A percentile compares a stretch with the other conserved stretches of the same genome.
These are phyloP conservation scores for Cytidiella melzeri DNA, from an alignment of 768 basidiomycete species.

Conservation along the genomic window DNA sequence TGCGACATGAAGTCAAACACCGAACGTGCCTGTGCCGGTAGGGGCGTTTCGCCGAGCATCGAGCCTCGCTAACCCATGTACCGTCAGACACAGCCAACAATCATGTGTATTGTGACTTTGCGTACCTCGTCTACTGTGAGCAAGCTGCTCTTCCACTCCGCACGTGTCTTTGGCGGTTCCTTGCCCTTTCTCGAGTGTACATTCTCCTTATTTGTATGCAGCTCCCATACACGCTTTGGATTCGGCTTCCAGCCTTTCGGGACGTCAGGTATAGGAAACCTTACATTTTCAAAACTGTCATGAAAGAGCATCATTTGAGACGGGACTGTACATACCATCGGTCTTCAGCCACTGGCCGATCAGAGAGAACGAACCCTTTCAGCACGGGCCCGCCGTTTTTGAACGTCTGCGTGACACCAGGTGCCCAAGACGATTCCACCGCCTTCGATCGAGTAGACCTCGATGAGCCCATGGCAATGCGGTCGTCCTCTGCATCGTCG, in stretches of 20 bases:
- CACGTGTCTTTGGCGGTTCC: conserved; percentile 36
- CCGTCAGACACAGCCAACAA: not conserved
- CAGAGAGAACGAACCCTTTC: conserved; percentile 68
- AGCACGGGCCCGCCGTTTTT: conserved; percentile 71
- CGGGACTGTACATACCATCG: conserved; percentile 44
- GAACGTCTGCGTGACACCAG: conserved; percentile 40
- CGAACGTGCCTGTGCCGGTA: conserved; percentile 66
- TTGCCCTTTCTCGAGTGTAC: conserved; percentile 27
- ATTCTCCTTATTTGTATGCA: conserved; percentile 32
- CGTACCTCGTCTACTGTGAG: conserved; percentile 67
- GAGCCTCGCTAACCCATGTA: conserved; percentile 62
- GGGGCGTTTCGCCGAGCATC: conserved; percentile 75
- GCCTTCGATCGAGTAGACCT: not conserved
- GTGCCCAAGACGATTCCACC: conserved; percentile 2
- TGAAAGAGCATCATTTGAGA: not conserved
- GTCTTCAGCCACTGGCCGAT: conserved; percentile 63
- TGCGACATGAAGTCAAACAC: conserved; percentile 93
- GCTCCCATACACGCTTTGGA: conserved; percentile 71
- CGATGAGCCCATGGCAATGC: conserved; percentile 34
- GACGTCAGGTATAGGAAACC: conserved; percentile 81
- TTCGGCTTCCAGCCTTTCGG: conserved; percentile 84
- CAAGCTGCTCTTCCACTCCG: conserved; percentile 52
- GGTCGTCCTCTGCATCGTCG: conserved; percentile 56
- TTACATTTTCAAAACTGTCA: conserved; percentile 28
- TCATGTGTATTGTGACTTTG: too few relatives aligned